A percentile compares a stretch with the other conserved stretches of the same genome.
phyloP scores from a whole-genome alignment of 225 moss, liverwort and hornwort genomes.

The Neckera pumila region DNA sequence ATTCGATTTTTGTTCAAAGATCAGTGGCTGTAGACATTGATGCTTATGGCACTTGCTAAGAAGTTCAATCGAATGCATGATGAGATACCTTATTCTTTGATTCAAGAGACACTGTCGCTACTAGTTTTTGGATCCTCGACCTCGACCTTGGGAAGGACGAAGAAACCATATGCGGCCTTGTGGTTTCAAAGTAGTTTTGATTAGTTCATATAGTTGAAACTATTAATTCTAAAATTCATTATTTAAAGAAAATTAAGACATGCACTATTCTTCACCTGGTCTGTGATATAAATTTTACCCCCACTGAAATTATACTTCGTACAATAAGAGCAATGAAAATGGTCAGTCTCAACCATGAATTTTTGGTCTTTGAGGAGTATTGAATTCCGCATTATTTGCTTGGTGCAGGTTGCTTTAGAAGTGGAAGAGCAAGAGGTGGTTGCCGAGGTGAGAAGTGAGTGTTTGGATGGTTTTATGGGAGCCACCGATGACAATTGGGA shows the following conservation, averaged over 20 bases:
- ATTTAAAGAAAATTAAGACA: not conserved
- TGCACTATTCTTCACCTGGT: not conserved
- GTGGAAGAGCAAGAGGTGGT: not conserved
- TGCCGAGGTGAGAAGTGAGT: conserved; percentile 5
- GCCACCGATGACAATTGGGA: conserved; percentile 55
- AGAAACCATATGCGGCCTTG: not conserved
- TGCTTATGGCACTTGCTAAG: not conserved
- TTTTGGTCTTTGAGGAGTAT: not conserved
- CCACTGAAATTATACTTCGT: not conserved
- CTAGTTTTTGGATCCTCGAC: not conserved
- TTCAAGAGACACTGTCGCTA: not conserved
- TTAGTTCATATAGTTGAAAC: not conserved
- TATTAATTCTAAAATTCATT: too few relatives aligned
- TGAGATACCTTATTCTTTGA: too few relatives aligned
- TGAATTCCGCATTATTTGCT: not conserved
- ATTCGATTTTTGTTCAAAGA: not conserved
- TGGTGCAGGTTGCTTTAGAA: conserved; percentile 35
- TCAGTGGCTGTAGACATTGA: not conserved
- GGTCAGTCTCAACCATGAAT: not conserved
- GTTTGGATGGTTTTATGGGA: conserved; percentile 52
- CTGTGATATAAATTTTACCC: too few relatives aligned
- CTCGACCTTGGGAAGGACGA: not conserved
- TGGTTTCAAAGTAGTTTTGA: not conserved
- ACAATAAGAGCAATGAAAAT: not conserved
- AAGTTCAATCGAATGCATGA: not conserved